Evolutionary conservation across 768 basidiomycete species (phyloP), one percentile per base, ranked within the genome.

Genomic region (Obba rivulosa): DNA sequence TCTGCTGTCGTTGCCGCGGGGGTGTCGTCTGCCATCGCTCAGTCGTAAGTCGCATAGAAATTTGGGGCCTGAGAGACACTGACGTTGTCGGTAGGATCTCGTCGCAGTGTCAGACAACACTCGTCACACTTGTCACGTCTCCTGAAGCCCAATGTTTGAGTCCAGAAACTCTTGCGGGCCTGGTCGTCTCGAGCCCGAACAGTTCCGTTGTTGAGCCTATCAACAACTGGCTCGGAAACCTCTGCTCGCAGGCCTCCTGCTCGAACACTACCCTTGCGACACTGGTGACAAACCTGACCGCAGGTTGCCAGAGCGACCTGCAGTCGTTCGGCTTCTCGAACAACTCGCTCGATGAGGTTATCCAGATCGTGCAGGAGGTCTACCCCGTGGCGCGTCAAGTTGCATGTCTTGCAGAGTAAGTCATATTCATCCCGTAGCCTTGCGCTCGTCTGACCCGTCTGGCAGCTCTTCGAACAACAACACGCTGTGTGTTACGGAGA

Each of bases 381-480:
- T 90, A 85, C 61, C 82, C 85, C 2, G 68, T 74, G 2, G 69
- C 70, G 3, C 72, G 85, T 45, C 62, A 82, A 52, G 58, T 82
- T 8, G 61, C 66, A 9, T 91, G 87, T 61, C 65, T 88, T 57
- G 73, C 80, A 49, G 76, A 86, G 87, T 88, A 59, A 52, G 81
- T 73, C 11, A 22, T 41, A 22, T 28, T 46, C 34, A 39, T 13
- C 7, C n/a, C n/a, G 4, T 13, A 4, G 8, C n/a, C 11, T 14
- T 21, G 20, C 20, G 4, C 17, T 24, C 24, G 35, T 48, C 8
- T 44, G 8, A 36, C 38, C 2, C 43, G 34, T 48, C 16, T 10
- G 39, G 42, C 53, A 68, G 69, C 52, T 66, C 71, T 34, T 60
- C 60, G 14, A 51, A 59, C 45, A 68, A 65, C 59, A 61, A 74